Evolutionary conservation across 2,329 filamentous ascomycete species (phyloP), one percentile per base, ranked within the genome.

Genomic region (Beauveria caledonica): DNA sequence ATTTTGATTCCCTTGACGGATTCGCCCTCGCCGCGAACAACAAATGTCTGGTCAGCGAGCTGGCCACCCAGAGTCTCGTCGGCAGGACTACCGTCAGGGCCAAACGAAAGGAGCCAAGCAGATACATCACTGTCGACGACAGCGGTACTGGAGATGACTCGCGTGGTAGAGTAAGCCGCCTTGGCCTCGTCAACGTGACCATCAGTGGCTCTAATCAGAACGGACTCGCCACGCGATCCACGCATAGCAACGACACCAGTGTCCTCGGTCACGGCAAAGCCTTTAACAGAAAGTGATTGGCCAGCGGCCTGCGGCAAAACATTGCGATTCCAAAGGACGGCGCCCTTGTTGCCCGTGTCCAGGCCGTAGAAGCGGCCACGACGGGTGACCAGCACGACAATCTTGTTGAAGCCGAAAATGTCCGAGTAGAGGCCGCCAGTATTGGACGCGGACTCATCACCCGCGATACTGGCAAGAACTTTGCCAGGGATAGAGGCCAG

Each of bases 341-440:
- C 80, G 4, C 92, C 92, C 13, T 87, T 80, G 62, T 86, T 86
- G 25, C 86, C 90, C 39, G 87, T 85, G 71, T 96, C 87, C 21
- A 99, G 77, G 3, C 87, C 90, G 65, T 92, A 88, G 19, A 97
- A 76, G 64, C 89, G 86, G 15, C 92, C 92, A 60, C 86, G 86
- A 59, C 84, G 81, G 2, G 92, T 96, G 6, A 88, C 92, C 55
- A 96, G 78, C 61, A 97, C 79, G 6, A 92, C 83, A 36, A 93
- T 77, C 74, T 96, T 96, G 72, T 90, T 87, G 74, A 97, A 93
- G 5, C 93, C 93, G 71, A 97, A 97, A 44, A 80, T 84, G 67
- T 94, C 89, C 17, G 85, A 80, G 19, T 78, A 75, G n/a, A 87
- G 76, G 7, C 78, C 78, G 29, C 77, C 72, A 21, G 72, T 71